These are phyloP conservation scores for Haematococcus sp. DNA, from an alignment of 139 green algal genomes.

Conservation along the genomic window DNA sequence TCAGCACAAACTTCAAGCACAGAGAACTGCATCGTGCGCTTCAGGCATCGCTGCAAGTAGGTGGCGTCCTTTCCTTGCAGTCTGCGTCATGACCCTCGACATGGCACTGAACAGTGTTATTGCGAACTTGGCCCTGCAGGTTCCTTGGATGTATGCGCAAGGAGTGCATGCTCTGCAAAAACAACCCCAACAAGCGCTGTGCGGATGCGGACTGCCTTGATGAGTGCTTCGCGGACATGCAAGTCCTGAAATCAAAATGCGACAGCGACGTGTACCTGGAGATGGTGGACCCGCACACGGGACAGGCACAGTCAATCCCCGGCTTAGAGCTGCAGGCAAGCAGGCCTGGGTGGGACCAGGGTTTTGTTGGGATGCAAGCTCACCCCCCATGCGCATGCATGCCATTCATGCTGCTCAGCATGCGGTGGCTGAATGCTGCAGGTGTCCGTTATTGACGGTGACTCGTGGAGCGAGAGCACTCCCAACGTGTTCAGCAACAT, in stretches of 20 bases:
- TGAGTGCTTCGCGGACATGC: slow-evolving; percentile 50
- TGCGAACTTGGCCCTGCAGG: neutral
- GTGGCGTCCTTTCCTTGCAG: neutral
- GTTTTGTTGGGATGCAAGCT: no score
- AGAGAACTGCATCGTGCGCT: neutral
- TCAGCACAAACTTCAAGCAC: neutral
- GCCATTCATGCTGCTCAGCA: neutral
- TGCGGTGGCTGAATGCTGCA: slow-evolving; percentile 16
- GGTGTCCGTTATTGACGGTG: slow-evolving; percentile 53
- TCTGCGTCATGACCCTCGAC: neutral
- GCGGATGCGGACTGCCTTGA: slow-evolving; percentile 36
- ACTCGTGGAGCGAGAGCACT: slow-evolving; percentile 30
- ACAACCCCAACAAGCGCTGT: slow-evolving; percentile 57
- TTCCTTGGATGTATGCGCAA: slow-evolving; percentile 32
- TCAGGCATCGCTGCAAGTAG: slow-evolving; percentile 16
- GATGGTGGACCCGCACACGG: slow-evolving; percentile 32
- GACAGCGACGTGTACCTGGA: slow-evolving; percentile 51
- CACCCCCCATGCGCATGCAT: neutral
- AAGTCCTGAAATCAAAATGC: slow-evolving; percentile 45
- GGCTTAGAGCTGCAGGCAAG: slow-evolving; percentile 43
- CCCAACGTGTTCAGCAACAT: slow-evolving; percentile 20
- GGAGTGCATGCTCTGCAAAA: slow-evolving; percentile 50
- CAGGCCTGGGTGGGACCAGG: no score
- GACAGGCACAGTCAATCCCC: slow-evolving; percentile 8
- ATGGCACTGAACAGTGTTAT: neutral